Evolutionary conservation across 2,329 filamentous ascomycete genomes (phyloP).

Genomic region (Keithomyces neogunnii): DNA sequence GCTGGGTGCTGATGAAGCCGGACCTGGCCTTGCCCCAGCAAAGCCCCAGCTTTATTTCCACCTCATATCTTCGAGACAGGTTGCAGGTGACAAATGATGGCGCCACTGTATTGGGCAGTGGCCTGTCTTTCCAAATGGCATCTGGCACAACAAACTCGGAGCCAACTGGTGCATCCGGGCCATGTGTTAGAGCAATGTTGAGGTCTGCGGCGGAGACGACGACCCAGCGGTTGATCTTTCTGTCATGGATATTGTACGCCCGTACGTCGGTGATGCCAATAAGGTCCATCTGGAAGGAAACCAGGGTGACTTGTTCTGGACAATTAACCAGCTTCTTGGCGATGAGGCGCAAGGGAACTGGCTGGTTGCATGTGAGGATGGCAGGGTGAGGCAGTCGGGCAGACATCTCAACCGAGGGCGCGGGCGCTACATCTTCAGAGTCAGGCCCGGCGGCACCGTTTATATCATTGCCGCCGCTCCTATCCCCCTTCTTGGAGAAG

Average conservation of each 20-base stretch:
- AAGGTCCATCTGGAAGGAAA: slow-evolving; percentile 73
- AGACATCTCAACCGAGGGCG: slow-evolving; percentile 66
- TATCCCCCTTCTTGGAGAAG: slow-evolving; percentile 38
- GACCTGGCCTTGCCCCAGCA: slow-evolving; percentile 56
- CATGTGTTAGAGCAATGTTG: slow-evolving; percentile 56
- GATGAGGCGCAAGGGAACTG: slow-evolving; percentile 71
- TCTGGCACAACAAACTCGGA: slow-evolving; percentile 63
- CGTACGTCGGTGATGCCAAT: slow-evolving; percentile 72
- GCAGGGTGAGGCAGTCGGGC: slow-evolving; percentile 79
- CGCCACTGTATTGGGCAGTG: slow-evolving; percentile 76
- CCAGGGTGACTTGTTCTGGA: slow-evolving; percentile 63
- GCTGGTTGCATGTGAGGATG: slow-evolving; percentile 82
- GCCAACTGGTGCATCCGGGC: slow-evolving; percentile 46
- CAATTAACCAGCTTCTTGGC: slow-evolving; percentile 67
- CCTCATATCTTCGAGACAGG: slow-evolving; percentile 68
- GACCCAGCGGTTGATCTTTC: slow-evolving; percentile 67
- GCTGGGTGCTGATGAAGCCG: slow-evolving; percentile 15
- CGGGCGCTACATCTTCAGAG: slow-evolving; percentile 17
- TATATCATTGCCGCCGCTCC: slow-evolving; percentile 12
- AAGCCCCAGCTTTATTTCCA: slow-evolving; percentile 74
- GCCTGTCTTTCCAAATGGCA: slow-evolving; percentile 61
- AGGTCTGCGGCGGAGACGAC: slow-evolving; percentile 66
- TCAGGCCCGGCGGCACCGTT: slow-evolving; percentile 14
- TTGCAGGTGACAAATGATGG: slow-evolving; percentile 89
- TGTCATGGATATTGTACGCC: slow-evolving; percentile 64